Percentiles rank a stretch among this genome's conserved stretches.
Conservation (phyloP, 169 alveolate genomes). For the Plasmodium inui region DNA sequence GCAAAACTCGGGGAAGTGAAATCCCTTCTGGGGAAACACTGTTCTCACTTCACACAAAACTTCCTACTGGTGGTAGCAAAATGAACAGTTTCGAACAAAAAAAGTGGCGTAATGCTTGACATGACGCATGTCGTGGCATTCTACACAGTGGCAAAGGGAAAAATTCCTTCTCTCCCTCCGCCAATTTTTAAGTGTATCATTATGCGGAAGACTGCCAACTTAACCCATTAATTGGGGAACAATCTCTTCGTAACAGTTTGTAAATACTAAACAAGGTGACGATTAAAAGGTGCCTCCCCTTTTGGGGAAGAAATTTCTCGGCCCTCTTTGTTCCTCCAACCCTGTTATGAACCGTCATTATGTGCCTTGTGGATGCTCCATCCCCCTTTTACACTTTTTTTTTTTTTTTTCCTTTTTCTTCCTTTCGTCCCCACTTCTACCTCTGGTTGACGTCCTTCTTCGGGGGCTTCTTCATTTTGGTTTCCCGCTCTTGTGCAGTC, state of each 20-base stretch:
- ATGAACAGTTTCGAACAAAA: neutral
- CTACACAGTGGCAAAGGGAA: neutral
- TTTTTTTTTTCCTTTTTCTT: neutral
- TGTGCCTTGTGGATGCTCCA: neutral
- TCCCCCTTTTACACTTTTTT: neutral
- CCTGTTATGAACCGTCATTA: neutral
- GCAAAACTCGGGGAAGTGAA: neutral
- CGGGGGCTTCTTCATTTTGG: constrained; percentile 36
- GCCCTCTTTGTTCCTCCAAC: neutral
- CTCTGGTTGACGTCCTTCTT: constrained; percentile 35
- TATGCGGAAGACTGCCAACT: neutral
- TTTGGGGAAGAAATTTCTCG: neutral
- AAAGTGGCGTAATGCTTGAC: neutral
- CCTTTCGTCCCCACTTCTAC: neutral
- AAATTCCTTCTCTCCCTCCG: neutral
- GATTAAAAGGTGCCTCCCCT: neutral
- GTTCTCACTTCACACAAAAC: neutral
- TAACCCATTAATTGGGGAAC: neutral
- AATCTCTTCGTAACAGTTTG: neutral
- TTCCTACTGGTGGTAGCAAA: neutral
- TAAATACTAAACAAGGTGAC: neutral
- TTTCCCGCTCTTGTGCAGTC: constrained; percentile 73
- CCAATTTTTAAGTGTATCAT: neutral
- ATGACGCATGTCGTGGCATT: neutral
- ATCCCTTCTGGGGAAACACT: neutral